Evolutionary conservation across 768 basidiomycete species (phyloP).

Genomic region (Saitozyma sp.): DNA sequence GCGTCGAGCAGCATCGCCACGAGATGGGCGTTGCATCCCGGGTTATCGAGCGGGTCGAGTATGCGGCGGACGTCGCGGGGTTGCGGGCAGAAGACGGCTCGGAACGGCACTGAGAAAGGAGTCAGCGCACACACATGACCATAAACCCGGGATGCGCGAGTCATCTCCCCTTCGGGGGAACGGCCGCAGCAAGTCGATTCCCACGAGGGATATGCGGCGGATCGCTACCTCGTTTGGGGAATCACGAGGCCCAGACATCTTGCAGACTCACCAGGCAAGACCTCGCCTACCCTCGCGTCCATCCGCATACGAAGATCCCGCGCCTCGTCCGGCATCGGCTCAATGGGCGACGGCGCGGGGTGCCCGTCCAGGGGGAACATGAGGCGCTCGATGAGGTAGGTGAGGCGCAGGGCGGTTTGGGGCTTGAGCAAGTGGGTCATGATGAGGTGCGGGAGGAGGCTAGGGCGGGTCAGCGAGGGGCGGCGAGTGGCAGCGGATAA

Average conservation of each 20-base stretch:
- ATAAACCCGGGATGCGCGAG: background rate
- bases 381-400: slow-evolving; percentile 64
- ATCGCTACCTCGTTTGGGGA: too few relatives aligned
- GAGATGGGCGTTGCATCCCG: slow-evolving; percentile 76
- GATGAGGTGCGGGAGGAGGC: slow-evolving; percentile 71
- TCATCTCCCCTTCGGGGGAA: background rate
- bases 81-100: slow-evolving; percentile 5
- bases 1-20: slow-evolving; percentile 72
- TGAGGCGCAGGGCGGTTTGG: slow-evolving; percentile 59
- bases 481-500: too few relatives aligned
- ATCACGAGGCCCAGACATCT: background rate
- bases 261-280: slow-evolving; percentile 55
- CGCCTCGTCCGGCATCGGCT: slow-evolving; percentile 78
- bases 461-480: slow-evolving; percentile 41
- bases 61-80: slow-evolving; percentile 32
- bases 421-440: slow-evolving; percentile 61
- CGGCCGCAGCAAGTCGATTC: too few relatives aligned
- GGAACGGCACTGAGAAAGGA: slow-evolving; percentile 2
- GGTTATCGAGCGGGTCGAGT: slow-evolving; percentile 42
- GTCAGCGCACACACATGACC: background rate
- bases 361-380: slow-evolving; percentile 79
- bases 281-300: slow-evolving; percentile 54
- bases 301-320: slow-evolving; percentile 58
- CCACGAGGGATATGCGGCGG: too few relatives aligned
- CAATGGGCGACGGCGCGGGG: slow-evolving; percentile 69